These are phyloP conservation scores for Cylindrodendrum hubeiense DNA, from an alignment of 2,329 filamentous ascomycete genomes.

Conservation along the genomic window DNA sequence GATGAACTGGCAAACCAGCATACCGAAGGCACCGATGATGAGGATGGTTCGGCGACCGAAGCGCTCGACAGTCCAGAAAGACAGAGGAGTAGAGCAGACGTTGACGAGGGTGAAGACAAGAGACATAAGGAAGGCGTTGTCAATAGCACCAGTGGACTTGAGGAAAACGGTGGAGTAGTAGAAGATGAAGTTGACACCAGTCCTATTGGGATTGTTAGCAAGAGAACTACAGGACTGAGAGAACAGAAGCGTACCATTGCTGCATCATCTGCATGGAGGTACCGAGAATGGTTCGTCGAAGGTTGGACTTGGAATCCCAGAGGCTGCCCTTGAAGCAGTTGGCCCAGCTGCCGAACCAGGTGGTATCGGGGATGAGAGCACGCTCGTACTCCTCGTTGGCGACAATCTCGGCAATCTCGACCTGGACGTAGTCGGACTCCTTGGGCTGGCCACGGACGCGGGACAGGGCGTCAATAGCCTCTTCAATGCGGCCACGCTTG, in stretches of 20 bases:
- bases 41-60: conserved; percentile 86
- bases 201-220: conserved; percentile 7
- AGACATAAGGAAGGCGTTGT: conserved; percentile 84
- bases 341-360: conserved; percentile 77
- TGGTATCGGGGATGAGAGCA: conserved; percentile 72
- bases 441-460: conserved; percentile 80
- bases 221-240: too few species aligned
- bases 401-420: conserved; percentile 86
- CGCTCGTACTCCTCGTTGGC: conserved; percentile 92
- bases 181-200: conserved; percentile 94
- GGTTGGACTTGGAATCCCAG: conserved; percentile 71
- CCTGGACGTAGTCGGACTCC: conserved; percentile 80
- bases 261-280: conserved; percentile 86
- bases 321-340: conserved; percentile 77
- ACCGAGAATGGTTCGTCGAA: conserved; percentile 78
- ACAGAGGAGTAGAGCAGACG: conserved; percentile 85
- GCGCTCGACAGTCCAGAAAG: conserved; percentile 87
- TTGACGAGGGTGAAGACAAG: conserved; percentile 91
- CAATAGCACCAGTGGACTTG: conserved; percentile 79
- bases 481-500: conserved; percentile 78
- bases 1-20: conserved; percentile 89
- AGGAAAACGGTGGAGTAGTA: conserved; percentile 90
- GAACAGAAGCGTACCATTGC: conserved; percentile 65
- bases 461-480: conserved; percentile 72
- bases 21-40: conserved; percentile 82